Evolutionary conservation across 768 basidiomycete genomes (phyloP).

Genomic region (Scleroderma bovista): DNA sequence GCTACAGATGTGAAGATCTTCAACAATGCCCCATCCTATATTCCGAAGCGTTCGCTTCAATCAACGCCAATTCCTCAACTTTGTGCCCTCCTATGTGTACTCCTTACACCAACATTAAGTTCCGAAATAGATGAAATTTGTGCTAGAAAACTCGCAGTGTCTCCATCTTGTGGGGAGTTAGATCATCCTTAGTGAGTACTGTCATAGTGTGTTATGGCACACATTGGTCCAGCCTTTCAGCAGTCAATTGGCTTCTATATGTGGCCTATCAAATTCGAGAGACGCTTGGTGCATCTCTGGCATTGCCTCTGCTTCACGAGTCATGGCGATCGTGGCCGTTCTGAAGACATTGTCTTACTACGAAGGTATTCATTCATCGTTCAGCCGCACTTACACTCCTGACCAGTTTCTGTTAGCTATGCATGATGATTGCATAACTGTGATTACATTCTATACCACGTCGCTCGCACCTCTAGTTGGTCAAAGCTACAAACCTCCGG

Average conservation of each 20-base stretch:
- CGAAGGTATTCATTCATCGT: conserved; percentile 44
- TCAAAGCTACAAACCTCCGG: conserved; percentile 55
- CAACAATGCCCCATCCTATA: conserved; percentile 40
- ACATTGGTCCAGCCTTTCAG: conserved; percentile 5
- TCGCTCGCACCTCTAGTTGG: conserved; percentile 64
- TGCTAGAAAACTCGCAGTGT: conserved; percentile 47
- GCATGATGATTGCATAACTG: conserved; percentile 61
- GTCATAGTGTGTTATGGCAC: background rate
- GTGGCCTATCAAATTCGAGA: conserved; percentile 29
- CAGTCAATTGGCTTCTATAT: conserved; percentile 36
- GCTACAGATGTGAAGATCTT: conserved; percentile 47
- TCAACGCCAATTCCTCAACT: conserved; percentile 49
- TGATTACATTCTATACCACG: conserved; percentile 76
- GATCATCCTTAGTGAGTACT: conserved; percentile 48
- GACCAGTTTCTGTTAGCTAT: conserved; percentile 41
- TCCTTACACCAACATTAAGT: conserved; percentile 69
- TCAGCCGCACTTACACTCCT: background rate
- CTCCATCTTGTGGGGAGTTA: conserved; percentile 30
- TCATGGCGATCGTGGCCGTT: conserved; percentile 59
- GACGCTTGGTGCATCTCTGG: conserved; percentile 73
- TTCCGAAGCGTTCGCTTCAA: conserved; percentile 19
- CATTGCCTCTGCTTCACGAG: conserved; percentile 62
- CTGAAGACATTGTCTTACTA: conserved; percentile 70
- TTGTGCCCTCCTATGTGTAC: conserved; percentile 52
- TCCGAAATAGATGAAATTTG: conserved; percentile 67